phyloP scores from a whole-genome alignment of 2,329 filamentous ascomycete species.

The Aspergillus pseudotamarii region DNA sequence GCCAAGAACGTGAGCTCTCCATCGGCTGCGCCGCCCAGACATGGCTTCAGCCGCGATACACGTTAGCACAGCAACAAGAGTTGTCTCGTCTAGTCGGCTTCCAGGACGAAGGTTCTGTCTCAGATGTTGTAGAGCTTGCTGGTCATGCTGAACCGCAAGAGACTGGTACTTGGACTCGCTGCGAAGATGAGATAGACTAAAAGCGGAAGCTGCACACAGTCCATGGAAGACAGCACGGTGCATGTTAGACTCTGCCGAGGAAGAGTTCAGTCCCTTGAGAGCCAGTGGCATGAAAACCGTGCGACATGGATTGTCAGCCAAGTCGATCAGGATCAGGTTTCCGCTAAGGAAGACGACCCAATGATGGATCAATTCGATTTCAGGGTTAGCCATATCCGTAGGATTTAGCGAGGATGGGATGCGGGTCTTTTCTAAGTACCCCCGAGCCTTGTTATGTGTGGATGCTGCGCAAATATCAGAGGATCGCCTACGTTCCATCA shows the following conservation, averaged over 20 bases:
- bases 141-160: conserved; percentile 31
- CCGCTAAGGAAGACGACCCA: conserved; percentile 34
- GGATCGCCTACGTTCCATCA: not conserved
- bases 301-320: conserved; percentile 32
- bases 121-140: conserved; percentile 31
- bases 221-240: conserved; percentile 35
- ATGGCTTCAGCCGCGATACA: conserved; percentile 29
- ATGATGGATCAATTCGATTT: conserved; percentile 32
- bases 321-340: conserved; percentile 32
- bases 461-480: not conserved
- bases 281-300: conserved; percentile 31
- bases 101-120: conserved; percentile 23
- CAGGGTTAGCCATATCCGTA: conserved; percentile 13
- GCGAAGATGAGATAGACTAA: conserved; percentile 29
- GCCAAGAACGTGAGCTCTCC: conserved; percentile 28
- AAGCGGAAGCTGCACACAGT: conserved; percentile 28
- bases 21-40: conserved; percentile 28
- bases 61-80: conserved; percentile 20
- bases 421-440: too few relatives aligned
- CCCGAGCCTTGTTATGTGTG: not conserved
- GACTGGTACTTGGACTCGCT: conserved; percentile 28
- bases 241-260: conserved; percentile 23
- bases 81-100: conserved; percentile 21
- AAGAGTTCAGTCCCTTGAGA: not conserved
- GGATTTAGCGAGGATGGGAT: conserved; percentile 10